Evolutionary conservation across 2,329 filamentous ascomycete species (phyloP).

Genomic region (Macrophomina phaseolina): DNA sequence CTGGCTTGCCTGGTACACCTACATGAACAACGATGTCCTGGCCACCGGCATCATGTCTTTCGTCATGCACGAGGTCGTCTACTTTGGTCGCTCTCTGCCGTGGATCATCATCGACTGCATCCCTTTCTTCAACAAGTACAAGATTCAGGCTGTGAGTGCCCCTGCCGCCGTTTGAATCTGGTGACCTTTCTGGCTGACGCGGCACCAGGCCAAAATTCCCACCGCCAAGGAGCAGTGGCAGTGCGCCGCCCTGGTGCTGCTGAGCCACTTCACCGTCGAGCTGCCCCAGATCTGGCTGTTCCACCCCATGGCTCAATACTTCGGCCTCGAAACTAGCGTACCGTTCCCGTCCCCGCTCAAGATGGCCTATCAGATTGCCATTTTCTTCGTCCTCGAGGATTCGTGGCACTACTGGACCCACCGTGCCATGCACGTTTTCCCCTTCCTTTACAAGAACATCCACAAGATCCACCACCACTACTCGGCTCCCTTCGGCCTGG

Average conservation of each 20-base stretch:
- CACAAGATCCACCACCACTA: slow-evolving; percentile 99
- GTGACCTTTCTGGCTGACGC: slow-evolving; percentile 1
- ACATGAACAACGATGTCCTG: slow-evolving; percentile 96
- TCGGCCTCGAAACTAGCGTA: slow-evolving; percentile 84
- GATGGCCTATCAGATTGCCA: slow-evolving; percentile 87
- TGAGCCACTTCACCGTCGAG: slow-evolving; percentile 97
- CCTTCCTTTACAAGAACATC: slow-evolving; percentile 85
- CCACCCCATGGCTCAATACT: slow-evolving; percentile 93
- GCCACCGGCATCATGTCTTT: slow-evolving; percentile 99
- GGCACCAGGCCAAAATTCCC: slow-evolving; percentile 75
- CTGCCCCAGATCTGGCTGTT: slow-evolving; percentile 99
- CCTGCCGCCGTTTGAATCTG: background rate
- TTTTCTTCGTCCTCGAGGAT: slow-evolving; percentile 97
- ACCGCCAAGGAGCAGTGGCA: slow-evolving; percentile 93
- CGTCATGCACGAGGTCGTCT: slow-evolving; percentile 89
- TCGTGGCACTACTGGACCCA: slow-evolving; percentile 99
- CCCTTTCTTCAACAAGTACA: slow-evolving; percentile 88
- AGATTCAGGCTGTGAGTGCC: slow-evolving; percentile 80
- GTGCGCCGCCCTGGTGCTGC: slow-evolving; percentile 88
- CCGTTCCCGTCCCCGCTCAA: slow-evolving; percentile 86
- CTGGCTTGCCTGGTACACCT: slow-evolving; percentile 96
- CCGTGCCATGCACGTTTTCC: slow-evolving; percentile 89
- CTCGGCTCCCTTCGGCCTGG: slow-evolving; percentile 93
- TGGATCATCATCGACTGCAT: slow-evolving; percentile 93
- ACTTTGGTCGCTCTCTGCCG: slow-evolving; percentile 89